Evolutionary conservation across 768 basidiomycete genomes (phyloP).

Genomic region (Mycena chlorophos): DNA sequence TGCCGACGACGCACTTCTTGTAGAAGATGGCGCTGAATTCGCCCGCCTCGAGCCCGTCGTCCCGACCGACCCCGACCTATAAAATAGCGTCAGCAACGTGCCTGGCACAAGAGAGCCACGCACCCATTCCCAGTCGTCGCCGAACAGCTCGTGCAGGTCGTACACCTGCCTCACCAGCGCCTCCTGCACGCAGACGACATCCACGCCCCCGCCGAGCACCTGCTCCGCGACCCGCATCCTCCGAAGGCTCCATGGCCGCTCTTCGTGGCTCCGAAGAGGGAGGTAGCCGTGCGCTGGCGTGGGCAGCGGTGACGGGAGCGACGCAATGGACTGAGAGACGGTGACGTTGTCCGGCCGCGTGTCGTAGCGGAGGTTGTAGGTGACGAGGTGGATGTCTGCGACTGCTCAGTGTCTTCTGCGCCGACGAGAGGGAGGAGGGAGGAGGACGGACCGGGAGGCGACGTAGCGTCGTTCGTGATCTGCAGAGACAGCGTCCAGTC

Average conservation of each 20-base stretch:
- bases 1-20: constrained; percentile 42
- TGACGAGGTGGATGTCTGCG: constrained; percentile 36
- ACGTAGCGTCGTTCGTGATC: no score
- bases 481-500: no score
- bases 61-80: constrained; percentile 59
- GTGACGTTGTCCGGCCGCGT: constrained; percentile 48
- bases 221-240: constrained; percentile 48
- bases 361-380: constrained; percentile 58
- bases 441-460: no score
- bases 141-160: constrained; percentile 56
- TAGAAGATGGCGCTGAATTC: constrained; percentile 67
- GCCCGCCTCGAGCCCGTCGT: constrained; percentile 53
- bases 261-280: constrained; percentile 27
- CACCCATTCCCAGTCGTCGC: constrained; percentile 54
- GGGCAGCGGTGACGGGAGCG: constrained; percentile 42
- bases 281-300: constrained; percentile 31
- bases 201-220: constrained; percentile 41
- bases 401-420: no score
- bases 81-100: neutral
- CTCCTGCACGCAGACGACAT: constrained; percentile 43
- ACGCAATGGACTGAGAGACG: constrained; percentile 43
- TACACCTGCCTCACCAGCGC: constrained; percentile 55
- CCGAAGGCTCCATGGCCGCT: constrained; percentile 57
- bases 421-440: no score
- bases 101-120: constrained; percentile 9